Evolutionary conservation across 2,329 filamentous ascomycete genomes (phyloP).

Genomic region (Coniochaeta pulveracea): DNA sequence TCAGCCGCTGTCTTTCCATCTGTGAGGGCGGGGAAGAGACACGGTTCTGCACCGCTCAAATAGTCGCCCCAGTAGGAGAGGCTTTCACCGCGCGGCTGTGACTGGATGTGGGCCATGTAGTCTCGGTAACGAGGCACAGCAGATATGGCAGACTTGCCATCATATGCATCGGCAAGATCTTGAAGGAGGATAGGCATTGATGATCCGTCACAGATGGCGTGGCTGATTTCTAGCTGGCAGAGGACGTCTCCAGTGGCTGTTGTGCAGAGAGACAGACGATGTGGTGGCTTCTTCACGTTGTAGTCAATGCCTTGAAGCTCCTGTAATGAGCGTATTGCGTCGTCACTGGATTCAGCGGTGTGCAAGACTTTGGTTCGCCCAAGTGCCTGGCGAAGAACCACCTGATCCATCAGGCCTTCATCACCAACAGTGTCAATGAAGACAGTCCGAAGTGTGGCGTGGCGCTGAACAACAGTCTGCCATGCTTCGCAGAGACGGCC

Average conservation of each 20-base stretch:
- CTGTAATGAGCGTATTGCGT: constrained; percentile 4
- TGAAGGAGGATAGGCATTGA: constrained; percentile 17
- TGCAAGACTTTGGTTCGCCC: constrained; percentile 7
- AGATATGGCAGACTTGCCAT: constrained; percentile 5
- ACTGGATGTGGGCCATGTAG: constrained; percentile 11
- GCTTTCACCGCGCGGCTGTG: constrained; percentile 10
- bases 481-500: constrained; percentile 11
- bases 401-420: constrained; percentile 18
- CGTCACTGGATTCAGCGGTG: constrained; percentile 3
- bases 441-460: constrained; percentile 19
- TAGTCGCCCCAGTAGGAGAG: constrained; percentile 16
- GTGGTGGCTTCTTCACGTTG: constrained; percentile 10
- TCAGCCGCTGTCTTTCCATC: constrained; percentile 4
- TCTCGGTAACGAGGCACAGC: constrained; percentile 9
- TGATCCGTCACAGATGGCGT: constrained; percentile 20
- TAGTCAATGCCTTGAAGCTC: constrained; percentile 8
- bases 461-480: constrained; percentile 16
- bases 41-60: constrained; percentile 15
- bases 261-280: constrained; percentile 9
- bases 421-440: constrained; percentile 18
- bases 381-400: constrained; percentile 13
- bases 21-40: constrained; percentile 15
- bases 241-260: constrained; percentile 7
- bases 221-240: constrained; percentile 22
- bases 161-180: constrained; percentile 17